These are phyloP conservation scores for Picea engelmannii DNA, from an alignment of 83 land plant species.

Conservation along the genomic window DNA sequence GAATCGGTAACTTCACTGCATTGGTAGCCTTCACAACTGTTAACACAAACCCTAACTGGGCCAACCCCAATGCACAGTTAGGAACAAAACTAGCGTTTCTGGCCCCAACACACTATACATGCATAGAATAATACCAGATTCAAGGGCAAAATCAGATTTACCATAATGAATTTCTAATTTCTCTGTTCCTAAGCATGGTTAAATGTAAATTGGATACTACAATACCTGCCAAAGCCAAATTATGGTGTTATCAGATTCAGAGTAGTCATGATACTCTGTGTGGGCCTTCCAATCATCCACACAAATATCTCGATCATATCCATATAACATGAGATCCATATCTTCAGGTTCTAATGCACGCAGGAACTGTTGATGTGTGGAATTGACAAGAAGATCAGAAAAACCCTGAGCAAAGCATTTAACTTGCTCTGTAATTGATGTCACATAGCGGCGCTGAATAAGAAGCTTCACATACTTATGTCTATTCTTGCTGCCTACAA, in stretches of 20 bases:
- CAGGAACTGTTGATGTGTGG: slow-evolving; percentile 61
- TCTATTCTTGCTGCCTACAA: slow-evolving; percentile 78
- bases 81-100: not conserved
- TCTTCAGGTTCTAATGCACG: slow-evolving; percentile 75
- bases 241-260: slow-evolving; percentile 64
- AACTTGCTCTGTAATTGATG: slow-evolving; percentile 67
- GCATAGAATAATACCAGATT: not conserved
- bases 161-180: not conserved
- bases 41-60: not conserved
- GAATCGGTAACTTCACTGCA: too few relatives aligned
- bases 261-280: slow-evolving; percentile 86
- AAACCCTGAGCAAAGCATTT: slow-evolving; percentile 77
- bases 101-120: not conserved
- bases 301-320: slow-evolving; percentile 61
- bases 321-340: slow-evolving; percentile 77
- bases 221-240: slow-evolving; percentile 94
- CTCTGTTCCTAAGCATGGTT: not conserved
- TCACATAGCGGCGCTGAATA: slow-evolving; percentile 68
- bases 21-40: not conserved
- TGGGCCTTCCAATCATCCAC: slow-evolving; percentile 86
- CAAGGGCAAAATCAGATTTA: not conserved
- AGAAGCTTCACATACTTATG: slow-evolving; percentile 67
- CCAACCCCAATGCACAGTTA: not conserved
- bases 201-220: not conserved
- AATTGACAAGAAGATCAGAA: slow-evolving; percentile 61